A percentile compares a stretch with the other conserved stretches of the same genome.
phyloP scores from a whole-genome alignment of 345 rosid genomes.

The Euclidium syriacum region DNA sequence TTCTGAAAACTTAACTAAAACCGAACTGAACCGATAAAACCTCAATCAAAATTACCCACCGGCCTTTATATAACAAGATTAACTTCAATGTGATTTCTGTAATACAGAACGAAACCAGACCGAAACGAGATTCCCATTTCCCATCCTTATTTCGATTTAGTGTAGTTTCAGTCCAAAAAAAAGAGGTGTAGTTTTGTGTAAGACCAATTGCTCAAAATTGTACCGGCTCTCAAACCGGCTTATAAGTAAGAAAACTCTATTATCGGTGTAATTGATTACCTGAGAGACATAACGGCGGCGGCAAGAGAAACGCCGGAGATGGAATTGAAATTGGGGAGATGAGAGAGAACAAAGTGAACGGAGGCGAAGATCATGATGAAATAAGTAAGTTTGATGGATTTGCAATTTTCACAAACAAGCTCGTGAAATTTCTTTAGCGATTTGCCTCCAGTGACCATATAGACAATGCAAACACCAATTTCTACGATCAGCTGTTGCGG shows the following conservation, averaged over 20 bases:
- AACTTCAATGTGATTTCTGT: too few relatives aligned
- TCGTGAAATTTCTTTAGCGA: slow-evolving; percentile 60
- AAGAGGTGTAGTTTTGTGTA: too few relatives aligned
- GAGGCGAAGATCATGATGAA: slow-evolving; percentile 82
- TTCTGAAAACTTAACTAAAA: not conserved
- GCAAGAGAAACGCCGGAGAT: slow-evolving; percentile 72
- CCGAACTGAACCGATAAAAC: not conserved
- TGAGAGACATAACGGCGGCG: slow-evolving; percentile 77
- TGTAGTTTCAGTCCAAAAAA: too few relatives aligned
- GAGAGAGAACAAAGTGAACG: slow-evolving; percentile 72
- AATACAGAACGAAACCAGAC: too few relatives aligned
- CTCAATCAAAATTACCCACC: too few relatives aligned
- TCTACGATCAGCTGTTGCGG: slow-evolving; percentile 73
- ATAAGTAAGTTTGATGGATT: slow-evolving; percentile 44
- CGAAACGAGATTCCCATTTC: too few relatives aligned
- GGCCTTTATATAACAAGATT: too few relatives aligned
- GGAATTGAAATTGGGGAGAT: slow-evolving; percentile 79
- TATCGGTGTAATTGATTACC: slow-evolving; percentile 32
- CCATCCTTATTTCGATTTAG: too few relatives aligned
- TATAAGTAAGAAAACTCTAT: not conserved
- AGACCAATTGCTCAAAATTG: not conserved
- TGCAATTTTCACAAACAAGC: slow-evolving; percentile 33
- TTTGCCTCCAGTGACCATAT: slow-evolving; percentile 85
- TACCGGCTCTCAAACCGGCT: not conserved
- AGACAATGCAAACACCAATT: slow-evolving; percentile 65